These are phyloP conservation scores for Euclidium syriacum DNA, from an alignment of 345 rosid genomes.

Conservation along the genomic window DNA sequence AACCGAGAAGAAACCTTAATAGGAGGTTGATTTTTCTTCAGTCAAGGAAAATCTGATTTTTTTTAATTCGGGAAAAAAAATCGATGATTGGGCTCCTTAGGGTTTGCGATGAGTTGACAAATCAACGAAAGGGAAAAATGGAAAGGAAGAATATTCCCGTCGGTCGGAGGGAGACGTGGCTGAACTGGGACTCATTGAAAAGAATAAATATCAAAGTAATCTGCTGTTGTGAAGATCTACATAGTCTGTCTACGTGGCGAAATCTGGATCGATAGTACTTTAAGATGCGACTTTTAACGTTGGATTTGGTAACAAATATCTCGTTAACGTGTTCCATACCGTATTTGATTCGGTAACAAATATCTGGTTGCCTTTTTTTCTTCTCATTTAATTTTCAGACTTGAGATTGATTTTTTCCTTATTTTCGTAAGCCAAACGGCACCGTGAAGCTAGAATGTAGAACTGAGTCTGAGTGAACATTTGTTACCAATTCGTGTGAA, in stretches of 20 bases:
- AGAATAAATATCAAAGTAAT: not conserved
- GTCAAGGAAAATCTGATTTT: too few species aligned
- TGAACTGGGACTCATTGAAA: slow-evolving; percentile 13
- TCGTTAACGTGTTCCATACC: not conserved
- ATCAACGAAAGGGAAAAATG: slow-evolving; percentile 10
- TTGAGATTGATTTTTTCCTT: too few species aligned
- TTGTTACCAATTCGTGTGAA: too few species aligned
- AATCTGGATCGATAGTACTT: not conserved
- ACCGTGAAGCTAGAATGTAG: too few species aligned
- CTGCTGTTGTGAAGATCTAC: not conserved
- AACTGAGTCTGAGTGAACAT: too few species aligned
- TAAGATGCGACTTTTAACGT: not conserved
- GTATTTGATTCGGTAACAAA: too few species aligned
- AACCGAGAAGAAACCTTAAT: not conserved
- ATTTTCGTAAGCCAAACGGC: too few species aligned
- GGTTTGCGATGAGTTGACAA: slow-evolving; percentile 26
- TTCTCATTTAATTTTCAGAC: too few species aligned
- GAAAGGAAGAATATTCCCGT: not conserved
- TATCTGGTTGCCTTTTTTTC: too few species aligned
- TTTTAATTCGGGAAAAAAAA: not conserved
- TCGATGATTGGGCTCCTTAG: slow-evolving; percentile 18
- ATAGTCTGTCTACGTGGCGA: not conserved
- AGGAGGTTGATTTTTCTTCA: not conserved
- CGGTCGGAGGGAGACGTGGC: slow-evolving; percentile 17
- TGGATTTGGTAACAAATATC: not conserved